These are phyloP conservation scores for Epichloe hybrida DNA, from an alignment of 2,329 filamentous ascomycete genomes.

Conservation along the genomic window DNA sequence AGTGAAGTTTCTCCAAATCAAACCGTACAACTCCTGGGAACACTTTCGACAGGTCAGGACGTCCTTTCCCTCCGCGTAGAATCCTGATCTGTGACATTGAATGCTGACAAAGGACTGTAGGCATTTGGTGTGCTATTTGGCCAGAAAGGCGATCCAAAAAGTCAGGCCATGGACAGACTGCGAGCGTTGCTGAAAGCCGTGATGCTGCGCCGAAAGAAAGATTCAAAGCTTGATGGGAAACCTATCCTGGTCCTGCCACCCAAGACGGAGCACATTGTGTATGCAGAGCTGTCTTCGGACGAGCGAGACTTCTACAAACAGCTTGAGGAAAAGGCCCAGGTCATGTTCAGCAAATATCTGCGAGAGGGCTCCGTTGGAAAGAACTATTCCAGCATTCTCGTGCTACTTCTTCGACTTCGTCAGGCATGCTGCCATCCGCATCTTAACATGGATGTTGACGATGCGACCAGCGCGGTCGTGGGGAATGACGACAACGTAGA, in stretches of 20 bases:
- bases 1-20: constrained; percentile 62
- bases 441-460: constrained; percentile 21
- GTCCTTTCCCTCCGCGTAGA: no score
- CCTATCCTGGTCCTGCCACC: constrained; percentile 66
- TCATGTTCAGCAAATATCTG: constrained; percentile 67
- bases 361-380: constrained; percentile 51
- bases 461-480: constrained; percentile 22
- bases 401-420: constrained; percentile 68
- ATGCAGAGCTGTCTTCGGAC: constrained; percentile 56
- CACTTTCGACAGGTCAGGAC: constrained; percentile 42
- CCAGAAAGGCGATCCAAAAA: constrained; percentile 33
- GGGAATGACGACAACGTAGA: constrained; percentile 33
- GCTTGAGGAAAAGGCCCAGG: constrained; percentile 52
- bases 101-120: constrained; percentile 13
- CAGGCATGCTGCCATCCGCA: constrained; percentile 44
- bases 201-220: constrained; percentile 71
- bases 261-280: constrained; percentile 63
- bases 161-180: constrained; percentile 55
- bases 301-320: constrained; percentile 69
- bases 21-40: constrained; percentile 54
- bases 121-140: constrained; percentile 29
- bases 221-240: constrained; percentile 63
- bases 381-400: constrained; percentile 65
- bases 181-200: constrained; percentile 67
- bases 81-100: constrained; percentile 1